Evolutionary conservation across 257 asterid species (phyloP).

Genomic region (Fraxinus anomala): DNA sequence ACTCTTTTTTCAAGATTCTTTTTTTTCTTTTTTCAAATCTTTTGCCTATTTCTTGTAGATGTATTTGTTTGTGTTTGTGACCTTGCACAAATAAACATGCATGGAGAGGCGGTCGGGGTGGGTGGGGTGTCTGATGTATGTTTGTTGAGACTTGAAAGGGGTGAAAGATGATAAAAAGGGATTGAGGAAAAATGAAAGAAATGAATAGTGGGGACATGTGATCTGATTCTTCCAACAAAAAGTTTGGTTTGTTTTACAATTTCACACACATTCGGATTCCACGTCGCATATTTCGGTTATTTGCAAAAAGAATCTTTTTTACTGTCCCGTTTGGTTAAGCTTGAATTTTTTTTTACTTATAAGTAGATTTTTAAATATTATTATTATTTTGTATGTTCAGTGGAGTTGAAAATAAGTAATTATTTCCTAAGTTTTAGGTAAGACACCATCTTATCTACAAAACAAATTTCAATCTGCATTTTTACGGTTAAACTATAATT

Average conservation of each 20-base stretch:
- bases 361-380: background rate
- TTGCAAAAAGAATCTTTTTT: constrained; percentile 3
- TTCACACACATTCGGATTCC: constrained; percentile 26
- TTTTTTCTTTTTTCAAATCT: background rate
- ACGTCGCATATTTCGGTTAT: constrained; percentile 35
- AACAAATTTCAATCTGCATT: too few species aligned
- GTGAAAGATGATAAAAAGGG: constrained; percentile 17
- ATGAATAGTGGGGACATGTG: background rate
- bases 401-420: background rate
- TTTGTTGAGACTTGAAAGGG: background rate
- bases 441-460: too few species aligned
- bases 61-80: background rate
- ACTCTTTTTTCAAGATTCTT: background rate
- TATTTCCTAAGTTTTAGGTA: too few species aligned
- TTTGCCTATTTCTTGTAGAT: background rate
- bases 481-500: too few species aligned
- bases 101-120: background rate
- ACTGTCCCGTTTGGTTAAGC: background rate
- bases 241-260: constrained; percentile 24
- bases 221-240: constrained; percentile 12
- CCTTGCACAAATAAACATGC: constrained; percentile 9
- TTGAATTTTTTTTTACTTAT: background rate
- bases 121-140: constrained; percentile 19
- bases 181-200: background rate
- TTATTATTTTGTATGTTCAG: background rate